These are phyloP conservation scores for Lactarius deliciosus DNA, from an alignment of 768 basidiomycete species.

Conservation along the genomic window DNA sequence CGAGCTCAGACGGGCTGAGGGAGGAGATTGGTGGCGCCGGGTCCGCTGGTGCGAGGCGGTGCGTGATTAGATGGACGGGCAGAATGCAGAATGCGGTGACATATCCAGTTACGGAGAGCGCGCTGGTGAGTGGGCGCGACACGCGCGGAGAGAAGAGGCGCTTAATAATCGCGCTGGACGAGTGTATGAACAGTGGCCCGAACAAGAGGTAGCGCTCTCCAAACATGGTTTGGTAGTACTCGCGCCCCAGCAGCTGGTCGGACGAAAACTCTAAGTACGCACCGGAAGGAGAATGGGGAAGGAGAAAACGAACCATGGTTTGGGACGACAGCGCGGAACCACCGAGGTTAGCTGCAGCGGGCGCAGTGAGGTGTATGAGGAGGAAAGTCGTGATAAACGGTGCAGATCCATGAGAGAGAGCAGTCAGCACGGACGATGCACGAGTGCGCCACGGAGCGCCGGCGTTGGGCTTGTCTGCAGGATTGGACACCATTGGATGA, in stretches of 20 bases:
- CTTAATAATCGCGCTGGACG: conserved; percentile 56
- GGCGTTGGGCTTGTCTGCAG: conserved; percentile 8
- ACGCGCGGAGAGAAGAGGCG: conserved; percentile 50
- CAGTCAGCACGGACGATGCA: conserved; percentile 44
- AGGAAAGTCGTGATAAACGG: conserved; percentile 79
- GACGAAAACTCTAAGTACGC: neutral
- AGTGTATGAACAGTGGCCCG: conserved; percentile 64
- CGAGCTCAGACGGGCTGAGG: conserved; percentile 73
- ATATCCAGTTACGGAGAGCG: conserved; percentile 65
- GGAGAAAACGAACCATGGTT: conserved; percentile 58
- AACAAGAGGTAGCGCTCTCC: conserved; percentile 70
- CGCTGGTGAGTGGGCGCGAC: conserved; percentile 40
- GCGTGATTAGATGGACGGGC: conserved; percentile 67
- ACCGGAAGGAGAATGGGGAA: neutral
- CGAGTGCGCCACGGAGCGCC: conserved; percentile 14
- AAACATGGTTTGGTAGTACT: conserved; percentile 77
- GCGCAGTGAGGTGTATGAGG: conserved; percentile 76
- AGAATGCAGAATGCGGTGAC: conserved; percentile 54
- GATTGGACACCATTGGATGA: neutral
- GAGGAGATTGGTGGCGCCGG: conserved; percentile 49
- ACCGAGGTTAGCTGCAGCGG: conserved; percentile 63
- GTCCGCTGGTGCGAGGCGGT: conserved; percentile 56
- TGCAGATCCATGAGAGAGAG: conserved; percentile 62
- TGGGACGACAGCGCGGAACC: conserved; percentile 67
- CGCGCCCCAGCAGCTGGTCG: conserved; percentile 72